Percentiles rank a stretch among this genome's conserved stretches.
phyloP scores from a whole-genome alignment of 129 eudicot genomes.

The Sambucus nigra region DNA sequence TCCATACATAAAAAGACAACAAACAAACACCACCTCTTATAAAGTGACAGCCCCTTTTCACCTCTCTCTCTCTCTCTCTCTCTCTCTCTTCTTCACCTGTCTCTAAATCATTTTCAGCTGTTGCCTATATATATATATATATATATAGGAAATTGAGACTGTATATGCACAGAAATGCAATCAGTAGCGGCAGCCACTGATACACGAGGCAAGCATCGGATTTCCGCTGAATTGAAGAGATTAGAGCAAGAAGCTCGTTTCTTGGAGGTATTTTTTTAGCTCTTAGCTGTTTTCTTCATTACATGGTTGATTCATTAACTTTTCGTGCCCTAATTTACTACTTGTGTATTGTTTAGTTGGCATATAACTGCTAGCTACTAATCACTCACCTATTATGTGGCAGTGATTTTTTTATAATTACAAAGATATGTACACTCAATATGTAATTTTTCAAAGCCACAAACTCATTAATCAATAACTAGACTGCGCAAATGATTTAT shows the following conservation, averaged over 20 bases:
- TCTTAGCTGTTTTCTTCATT: background rate
- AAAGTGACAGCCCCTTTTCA: no score
- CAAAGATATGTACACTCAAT: no score
- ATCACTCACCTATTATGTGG: no score
- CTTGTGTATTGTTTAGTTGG: background rate
- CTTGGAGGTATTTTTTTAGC: conserved; percentile 25
- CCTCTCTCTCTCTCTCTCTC: no score
- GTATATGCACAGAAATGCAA: conserved; percentile 22
- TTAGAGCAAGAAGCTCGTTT: conserved; percentile 57
- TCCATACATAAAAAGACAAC: no score
- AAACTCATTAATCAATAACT: no score
- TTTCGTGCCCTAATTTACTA: background rate
- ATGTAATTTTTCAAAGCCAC: no score
- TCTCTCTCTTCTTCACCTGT: no score
- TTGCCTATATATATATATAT: background rate
- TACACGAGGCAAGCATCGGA: conserved; percentile 56
- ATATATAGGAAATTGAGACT: background rate
- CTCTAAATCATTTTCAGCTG: background rate
- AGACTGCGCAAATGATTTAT: no score
- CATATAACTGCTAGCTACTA: background rate
- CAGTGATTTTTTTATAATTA: no score
- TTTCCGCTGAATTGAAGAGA: conserved; percentile 62
- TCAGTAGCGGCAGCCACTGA: conserved; percentile 22
- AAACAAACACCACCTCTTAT: no score
- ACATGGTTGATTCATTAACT: background rate